A percentile compares a stretch with the other conserved stretches of the same genome.
These are phyloP conservation scores for Santalum album DNA, from an alignment of 164 flowering plant genomes.

Conservation along the genomic window DNA sequence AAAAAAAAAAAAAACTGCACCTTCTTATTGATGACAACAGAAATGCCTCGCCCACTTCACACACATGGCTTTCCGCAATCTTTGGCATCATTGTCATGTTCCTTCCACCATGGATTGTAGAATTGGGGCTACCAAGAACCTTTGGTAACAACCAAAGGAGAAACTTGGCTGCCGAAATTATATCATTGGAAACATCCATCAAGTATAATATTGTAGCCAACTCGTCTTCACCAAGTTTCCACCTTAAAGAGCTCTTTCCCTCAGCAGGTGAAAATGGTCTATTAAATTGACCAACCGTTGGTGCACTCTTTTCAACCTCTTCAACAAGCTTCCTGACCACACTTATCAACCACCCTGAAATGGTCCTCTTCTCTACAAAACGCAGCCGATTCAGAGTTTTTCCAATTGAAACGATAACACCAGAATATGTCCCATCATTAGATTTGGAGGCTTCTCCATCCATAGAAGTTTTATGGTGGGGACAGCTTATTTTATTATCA, in stretches of 20 bases:
- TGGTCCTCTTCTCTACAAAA: constrained; percentile 51
- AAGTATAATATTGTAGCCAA: constrained; percentile 63
- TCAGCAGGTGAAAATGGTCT: constrained; percentile 42
- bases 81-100: constrained; percentile 36
- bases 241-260: constrained; percentile 36
- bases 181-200: constrained; percentile 69
- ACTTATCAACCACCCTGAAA: constrained; percentile 60
- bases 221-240: constrained; percentile 95
- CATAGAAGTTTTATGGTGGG: constrained; percentile 56
- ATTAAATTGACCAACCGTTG: constrained; percentile 46
- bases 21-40: constrained; percentile 72
- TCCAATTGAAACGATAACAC: constrained; percentile 63
- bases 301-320: constrained; percentile 45
- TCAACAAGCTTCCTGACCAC: constrained; percentile 59
- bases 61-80: constrained; percentile 53
- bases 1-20: constrained; percentile 28
- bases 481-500: constrained; percentile 69
- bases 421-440: constrained; percentile 25
- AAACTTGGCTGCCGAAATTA: constrained; percentile 59
- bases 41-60: constrained; percentile 84
- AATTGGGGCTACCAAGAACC: constrained; percentile 32
- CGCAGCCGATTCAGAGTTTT: constrained; percentile 53
- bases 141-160: constrained; percentile 88
- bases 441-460: constrained; percentile 54
- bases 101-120: constrained; percentile 55